Conservation (phyloP, 1,284 basidiomycete species). For the Xerocomus amazonicus region DNA sequence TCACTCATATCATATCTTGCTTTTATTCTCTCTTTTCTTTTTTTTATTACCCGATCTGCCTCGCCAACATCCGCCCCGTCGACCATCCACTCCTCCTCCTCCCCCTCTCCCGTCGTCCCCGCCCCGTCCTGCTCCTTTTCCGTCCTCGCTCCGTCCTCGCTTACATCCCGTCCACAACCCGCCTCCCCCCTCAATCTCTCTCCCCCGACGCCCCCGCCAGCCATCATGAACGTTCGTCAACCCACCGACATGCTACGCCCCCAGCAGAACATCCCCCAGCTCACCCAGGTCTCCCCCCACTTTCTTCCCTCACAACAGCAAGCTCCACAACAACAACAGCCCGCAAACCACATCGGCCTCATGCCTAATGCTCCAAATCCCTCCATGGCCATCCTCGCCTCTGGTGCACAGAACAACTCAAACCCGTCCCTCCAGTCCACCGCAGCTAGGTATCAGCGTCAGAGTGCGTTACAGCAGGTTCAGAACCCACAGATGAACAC, state of each 20-base stretch:
- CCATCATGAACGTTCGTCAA: constrained; percentile 38
- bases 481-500: constrained; percentile 41
- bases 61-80: constrained; percentile 15
- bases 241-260: constrained; percentile 42
- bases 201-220: constrained; percentile 2
- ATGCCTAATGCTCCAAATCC: constrained; percentile 27
- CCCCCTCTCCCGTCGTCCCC: background rate
- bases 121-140: background rate
- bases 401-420: constrained; percentile 20
- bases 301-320: constrained; percentile 41
- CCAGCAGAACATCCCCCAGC: constrained; percentile 40
- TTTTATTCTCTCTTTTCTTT: constrained; percentile 23
- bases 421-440: constrained; percentile 18
- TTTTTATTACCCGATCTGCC: constrained; percentile 19
- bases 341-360: constrained; percentile 31
- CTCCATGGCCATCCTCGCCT: constrained; percentile 29
- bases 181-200: constrained; percentile 8
- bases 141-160: constrained; percentile 3
- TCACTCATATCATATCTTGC: constrained; percentile 29
- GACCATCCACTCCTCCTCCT: constrained; percentile 5
- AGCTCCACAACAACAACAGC: constrained; percentile 30
- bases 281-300: constrained; percentile 37
- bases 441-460: constrained; percentile 29
- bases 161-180: constrained; percentile 10
- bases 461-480: constrained; percentile 28